Evolutionary conservation across 192 early-diverging fungal species (phyloP).

Genomic region (Chytriomyces sp.): DNA sequence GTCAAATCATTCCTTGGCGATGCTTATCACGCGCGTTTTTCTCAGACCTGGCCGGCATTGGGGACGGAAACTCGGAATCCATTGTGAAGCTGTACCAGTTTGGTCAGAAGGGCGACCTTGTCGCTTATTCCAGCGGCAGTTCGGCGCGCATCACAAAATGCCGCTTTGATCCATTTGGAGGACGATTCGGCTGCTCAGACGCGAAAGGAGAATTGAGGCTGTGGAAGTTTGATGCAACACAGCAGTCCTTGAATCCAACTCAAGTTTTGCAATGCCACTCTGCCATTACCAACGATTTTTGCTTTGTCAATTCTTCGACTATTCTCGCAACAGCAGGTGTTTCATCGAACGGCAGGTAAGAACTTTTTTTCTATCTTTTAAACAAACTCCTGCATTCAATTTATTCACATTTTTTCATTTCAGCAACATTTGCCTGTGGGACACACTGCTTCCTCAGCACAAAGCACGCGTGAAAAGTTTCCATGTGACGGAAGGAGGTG

Average conservation of each 20-base stretch:
- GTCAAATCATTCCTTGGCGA: neutral
- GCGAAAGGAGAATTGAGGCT: constrained; percentile 69
- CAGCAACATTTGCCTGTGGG: constrained; percentile 78
- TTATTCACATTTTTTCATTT: neutral
- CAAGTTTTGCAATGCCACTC: constrained; percentile 59
- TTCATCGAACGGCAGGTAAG: constrained; percentile 53
- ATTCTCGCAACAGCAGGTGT: constrained; percentile 75
- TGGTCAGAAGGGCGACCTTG: constrained; percentile 72
- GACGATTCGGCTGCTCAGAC: constrained; percentile 77
- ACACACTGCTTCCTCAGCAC: constrained; percentile 71
- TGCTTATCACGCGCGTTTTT: neutral
- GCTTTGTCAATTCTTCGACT: constrained; percentile 73
- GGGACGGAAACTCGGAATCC: constrained; percentile 42
- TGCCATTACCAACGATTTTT: constrained; percentile 71
- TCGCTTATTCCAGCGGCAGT: constrained; percentile 62
- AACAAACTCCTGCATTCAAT: neutral
- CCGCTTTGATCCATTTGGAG: constrained; percentile 81
- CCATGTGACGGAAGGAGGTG: constrained; percentile 65
- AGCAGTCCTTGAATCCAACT: constrained; percentile 62
- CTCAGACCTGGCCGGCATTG: constrained; percentile 57
- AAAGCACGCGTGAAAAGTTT: constrained; percentile 70
- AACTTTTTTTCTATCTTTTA: constrained; percentile 22
- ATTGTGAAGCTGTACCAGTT: constrained; percentile 78
- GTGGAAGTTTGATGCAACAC: constrained; percentile 77
- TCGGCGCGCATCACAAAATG: constrained; percentile 50